Evolutionary conservation across 495 filamentous ascomycete species (phyloP).

Genomic region (Xylaria telfairii): DNA sequence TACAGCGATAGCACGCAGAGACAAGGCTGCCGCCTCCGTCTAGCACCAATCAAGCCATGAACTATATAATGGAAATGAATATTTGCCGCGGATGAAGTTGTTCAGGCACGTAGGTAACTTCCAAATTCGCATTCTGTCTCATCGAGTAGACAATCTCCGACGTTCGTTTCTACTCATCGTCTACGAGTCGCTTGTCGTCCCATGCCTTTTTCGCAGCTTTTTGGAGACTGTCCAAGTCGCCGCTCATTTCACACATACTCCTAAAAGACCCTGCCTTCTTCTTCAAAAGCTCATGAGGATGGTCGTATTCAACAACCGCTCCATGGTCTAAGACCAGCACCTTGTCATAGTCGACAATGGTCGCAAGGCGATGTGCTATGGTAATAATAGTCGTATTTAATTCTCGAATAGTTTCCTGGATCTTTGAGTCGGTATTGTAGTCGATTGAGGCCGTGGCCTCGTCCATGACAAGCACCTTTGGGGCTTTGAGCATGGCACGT

Average conservation of each 20-base stretch:
- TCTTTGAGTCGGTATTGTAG: constrained; percentile 93
- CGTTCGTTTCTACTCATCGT: constrained; percentile 37
- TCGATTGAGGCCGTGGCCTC: constrained; percentile 99
- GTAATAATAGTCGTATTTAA: constrained; percentile 93
- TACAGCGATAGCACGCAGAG: background rate
- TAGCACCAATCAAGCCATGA: background rate
- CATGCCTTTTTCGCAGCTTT: constrained; percentile 75
- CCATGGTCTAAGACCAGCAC: constrained; percentile 96
- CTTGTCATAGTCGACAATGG: constrained; percentile 97
- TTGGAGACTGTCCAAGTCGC: constrained; percentile 75
- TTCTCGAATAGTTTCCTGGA: constrained; percentile 93
- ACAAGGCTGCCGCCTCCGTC: background rate
- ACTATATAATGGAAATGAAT: constrained; percentile 12
- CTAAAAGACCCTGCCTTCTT: constrained; percentile 75
- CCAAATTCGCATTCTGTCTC: background rate
- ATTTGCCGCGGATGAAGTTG: background rate
- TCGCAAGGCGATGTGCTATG: constrained; percentile 96
- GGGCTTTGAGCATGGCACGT: constrained; percentile 88
- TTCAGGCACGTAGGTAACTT: background rate
- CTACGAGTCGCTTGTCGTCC: constrained; percentile 50
- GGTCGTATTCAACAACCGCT: constrained; percentile 82
- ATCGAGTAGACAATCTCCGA: constrained; percentile 1
- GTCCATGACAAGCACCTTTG: constrained; percentile 96
- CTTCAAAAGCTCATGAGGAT: constrained; percentile 79
- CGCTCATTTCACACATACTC: constrained; percentile 95